Evolutionary conservation across 495 filamentous ascomycete species (phyloP).

Genomic region (Tuber brumale): DNA sequence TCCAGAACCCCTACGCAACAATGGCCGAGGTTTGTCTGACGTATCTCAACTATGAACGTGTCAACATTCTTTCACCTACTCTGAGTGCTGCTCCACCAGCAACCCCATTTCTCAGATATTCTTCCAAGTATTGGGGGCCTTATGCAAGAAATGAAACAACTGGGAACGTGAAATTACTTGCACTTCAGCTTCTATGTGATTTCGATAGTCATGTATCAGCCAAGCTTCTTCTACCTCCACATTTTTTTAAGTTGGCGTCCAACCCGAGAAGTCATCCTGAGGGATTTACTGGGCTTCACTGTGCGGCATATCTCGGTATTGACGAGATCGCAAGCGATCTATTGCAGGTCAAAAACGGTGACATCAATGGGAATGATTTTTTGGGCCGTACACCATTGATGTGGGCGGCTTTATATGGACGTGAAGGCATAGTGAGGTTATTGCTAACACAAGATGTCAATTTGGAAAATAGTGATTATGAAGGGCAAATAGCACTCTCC

Average conservation of each 20-base stretch:
- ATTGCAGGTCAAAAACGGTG: not conserved
- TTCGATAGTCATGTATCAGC: too few species aligned
- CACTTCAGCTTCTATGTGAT: too few species aligned
- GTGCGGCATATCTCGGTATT: not conserved
- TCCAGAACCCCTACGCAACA: not conserved
- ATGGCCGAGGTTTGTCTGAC: not conserved
- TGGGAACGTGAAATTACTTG: too few species aligned
- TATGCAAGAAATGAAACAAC: too few species aligned
- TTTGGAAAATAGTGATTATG: constrained; percentile 20
- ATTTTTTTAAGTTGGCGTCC: accelerated
- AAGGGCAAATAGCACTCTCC: constrained; percentile 43
- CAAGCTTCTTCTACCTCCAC: too few species aligned
- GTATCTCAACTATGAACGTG: not conserved
- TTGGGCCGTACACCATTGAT: constrained; percentile 32
- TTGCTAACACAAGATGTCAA: constrained; percentile 31
- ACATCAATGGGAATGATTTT: not conserved
- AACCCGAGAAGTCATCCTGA: too few species aligned
- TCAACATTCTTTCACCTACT: not conserved
- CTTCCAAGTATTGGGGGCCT: too few species aligned
- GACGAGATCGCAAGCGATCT: not conserved
- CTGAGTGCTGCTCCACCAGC: accelerated
- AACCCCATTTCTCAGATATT: too few species aligned
- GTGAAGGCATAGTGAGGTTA: constrained; percentile 37
- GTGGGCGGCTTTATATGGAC: constrained; percentile 36
- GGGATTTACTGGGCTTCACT: not conserved